A percentile compares a stretch with the other conserved stretches of the same genome.
Conservation (phyloP, 306 rosid species). For the Bauhinia variegata region DNA sequence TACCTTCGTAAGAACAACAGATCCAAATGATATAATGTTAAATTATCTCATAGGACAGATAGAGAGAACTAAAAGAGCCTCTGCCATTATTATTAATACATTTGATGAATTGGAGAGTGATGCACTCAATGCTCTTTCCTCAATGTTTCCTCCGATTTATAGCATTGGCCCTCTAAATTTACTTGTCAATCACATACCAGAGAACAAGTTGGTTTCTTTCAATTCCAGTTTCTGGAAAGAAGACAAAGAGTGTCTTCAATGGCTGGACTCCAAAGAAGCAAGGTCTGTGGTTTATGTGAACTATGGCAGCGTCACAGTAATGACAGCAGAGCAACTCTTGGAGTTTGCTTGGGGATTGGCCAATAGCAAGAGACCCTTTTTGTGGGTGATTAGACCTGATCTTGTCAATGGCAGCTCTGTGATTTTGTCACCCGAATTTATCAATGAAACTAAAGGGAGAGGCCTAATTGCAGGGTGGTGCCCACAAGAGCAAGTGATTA, state of each 20-base stretch:
- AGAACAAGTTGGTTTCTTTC: not conserved
- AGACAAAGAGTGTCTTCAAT: slow-evolving; percentile 1
- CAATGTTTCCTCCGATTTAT: slow-evolving; percentile 5
- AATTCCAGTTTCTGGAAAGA: slow-evolving; percentile 34
- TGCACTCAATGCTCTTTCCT: not conserved
- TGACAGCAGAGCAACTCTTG: slow-evolving; percentile 16
- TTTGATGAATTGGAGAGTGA: not conserved
- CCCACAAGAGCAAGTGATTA: slow-evolving; percentile 22
- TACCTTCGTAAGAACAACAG: not conserved
- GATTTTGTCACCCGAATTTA: slow-evolving; percentile 9
- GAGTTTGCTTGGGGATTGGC: slow-evolving; percentile 39
- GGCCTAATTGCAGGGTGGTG: slow-evolving; percentile 34
- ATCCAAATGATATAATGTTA: slow-evolving; percentile 1
- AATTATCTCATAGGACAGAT: not conserved
- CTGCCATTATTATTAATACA: slow-evolving; percentile 14
- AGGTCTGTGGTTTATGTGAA: slow-evolving; percentile 14
- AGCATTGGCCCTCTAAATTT: not conserved
- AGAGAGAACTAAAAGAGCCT: not conserved
- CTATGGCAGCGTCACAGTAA: slow-evolving; percentile 22
- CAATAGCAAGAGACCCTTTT: slow-evolving; percentile 23
- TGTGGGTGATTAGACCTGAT: slow-evolving; percentile 38
- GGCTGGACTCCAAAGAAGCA: slow-evolving; percentile 33
- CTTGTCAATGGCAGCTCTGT: slow-evolving; percentile 11
- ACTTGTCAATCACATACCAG: not conserved
- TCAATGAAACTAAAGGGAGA: slow-evolving; percentile 1